Evolutionary conservation across 139 green algal genomes (phyloP), one percentile per base, ranked within the genome.

Genomic region (Chlorella sp.): DNA sequence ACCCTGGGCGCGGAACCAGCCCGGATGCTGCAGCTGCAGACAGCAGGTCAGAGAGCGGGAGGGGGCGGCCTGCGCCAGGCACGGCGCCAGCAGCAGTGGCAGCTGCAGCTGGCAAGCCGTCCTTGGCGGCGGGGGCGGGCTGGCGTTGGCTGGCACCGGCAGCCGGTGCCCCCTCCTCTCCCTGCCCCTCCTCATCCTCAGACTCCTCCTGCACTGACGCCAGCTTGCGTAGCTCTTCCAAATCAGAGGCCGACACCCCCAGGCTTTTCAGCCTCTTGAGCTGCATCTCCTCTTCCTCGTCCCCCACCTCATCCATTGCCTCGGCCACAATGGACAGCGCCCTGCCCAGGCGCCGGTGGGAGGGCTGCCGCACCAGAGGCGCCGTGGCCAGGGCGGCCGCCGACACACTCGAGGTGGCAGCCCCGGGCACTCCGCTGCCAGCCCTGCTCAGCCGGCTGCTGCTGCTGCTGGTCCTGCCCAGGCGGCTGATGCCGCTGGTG

Each of bases 1-100:
- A 64, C 28, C 81, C 81, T 5, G 87, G 88, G 48, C 88, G 88
- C 0, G 88, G 88, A 22, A 88, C 81, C 30, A 91, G 81, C 1
- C 88, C 88, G 15, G 36, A 81, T 22, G 68, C 68, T 2, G 68
- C 88, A 0, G 85, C 69, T 12, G 69, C 85, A 1, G 42, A 40
- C 40, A 89, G 69, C 40, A 89, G 85, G 7, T 87, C 61, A n/a
- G 53, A 61, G 53, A 53, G 11, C 40, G 80, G 12, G 39, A 34
- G 48, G 42, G 18, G 32, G 48, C 30, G n/a, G 39, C 32, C 28
- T 15, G 83, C 9, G 39, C 15, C 26, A 24, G 36, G 19, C 34
- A 26, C 39, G 30, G 39, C 61, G 12, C 24, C 36, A 14, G 22
- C 83, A 32, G 83, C 83, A 36, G 83, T 87, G 83, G 83, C 83